These are phyloP conservation scores for Russula sp. DNA, from an alignment of 768 basidiomycete species.

Conservation along the genomic window DNA sequence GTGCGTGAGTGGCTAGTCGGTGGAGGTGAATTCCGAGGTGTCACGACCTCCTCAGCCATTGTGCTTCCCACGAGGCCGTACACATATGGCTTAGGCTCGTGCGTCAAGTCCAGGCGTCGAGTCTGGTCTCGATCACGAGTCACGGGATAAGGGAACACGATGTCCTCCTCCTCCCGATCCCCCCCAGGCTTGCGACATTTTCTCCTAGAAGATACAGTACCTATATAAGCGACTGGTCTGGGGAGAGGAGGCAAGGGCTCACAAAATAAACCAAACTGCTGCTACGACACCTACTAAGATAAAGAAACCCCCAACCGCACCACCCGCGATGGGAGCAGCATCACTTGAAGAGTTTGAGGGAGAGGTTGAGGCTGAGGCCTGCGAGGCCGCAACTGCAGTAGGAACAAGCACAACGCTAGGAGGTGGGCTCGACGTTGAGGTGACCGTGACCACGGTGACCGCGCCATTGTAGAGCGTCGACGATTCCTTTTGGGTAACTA, in stretches of 20 bases:
- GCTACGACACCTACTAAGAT: conserved; percentile 9
- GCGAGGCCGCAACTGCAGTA: background rate
- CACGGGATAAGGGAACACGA: conserved; percentile 22
- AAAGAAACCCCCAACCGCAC: conserved; percentile 18
- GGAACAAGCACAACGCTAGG: conserved; percentile 1
- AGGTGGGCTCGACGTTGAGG: conserved; percentile 9
- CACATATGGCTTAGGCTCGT: conserved; percentile 22
- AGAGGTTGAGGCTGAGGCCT: background rate
- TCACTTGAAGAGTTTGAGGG: background rate
- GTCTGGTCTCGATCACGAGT: conserved; percentile 17
- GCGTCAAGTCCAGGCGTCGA: conserved; percentile 11
- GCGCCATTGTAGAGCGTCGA: conserved; percentile 3
- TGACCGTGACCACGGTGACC: conserved; percentile 1
- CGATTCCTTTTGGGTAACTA: background rate
- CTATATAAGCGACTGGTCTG: background rate
- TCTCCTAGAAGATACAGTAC: conserved; percentile 3
- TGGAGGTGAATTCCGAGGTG: conserved; percentile 7
- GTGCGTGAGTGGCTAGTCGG: background rate
- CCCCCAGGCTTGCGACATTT: conserved; percentile 7
- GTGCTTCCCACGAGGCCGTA: conserved; percentile 20
- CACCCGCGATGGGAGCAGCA: conserved; percentile 17
- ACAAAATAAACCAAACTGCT: conserved; percentile 19
- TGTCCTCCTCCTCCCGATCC: conserved; percentile 16
- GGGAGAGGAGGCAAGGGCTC: background rate
- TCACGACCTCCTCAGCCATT: background rate